phyloP scores from a whole-genome alignment of 1,139 yeast genomes.

The Wickerhamiella infanticola region DNA sequence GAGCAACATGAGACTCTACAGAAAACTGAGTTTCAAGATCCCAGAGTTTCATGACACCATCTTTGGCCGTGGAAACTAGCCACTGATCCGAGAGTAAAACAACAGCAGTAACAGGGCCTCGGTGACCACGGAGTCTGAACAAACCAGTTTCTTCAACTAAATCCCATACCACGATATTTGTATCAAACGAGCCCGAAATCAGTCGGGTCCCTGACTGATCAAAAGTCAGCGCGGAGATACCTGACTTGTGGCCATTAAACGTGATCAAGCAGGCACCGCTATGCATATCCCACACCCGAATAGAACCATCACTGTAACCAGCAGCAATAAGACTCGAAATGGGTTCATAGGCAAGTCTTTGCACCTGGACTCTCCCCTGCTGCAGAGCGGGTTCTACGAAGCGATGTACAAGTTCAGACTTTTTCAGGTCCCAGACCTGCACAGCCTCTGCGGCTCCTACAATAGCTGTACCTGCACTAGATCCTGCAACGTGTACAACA shows the following conservation, averaged over 20 bases:
- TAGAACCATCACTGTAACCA: conserved; percentile 79
- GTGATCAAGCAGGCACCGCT: conserved; percentile 62
- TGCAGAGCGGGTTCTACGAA: conserved; percentile 49
- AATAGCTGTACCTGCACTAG: conserved; percentile 48
- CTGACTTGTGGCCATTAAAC: conserved; percentile 77
- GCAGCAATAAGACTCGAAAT: conserved; percentile 60
- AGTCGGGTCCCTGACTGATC: conserved; percentile 73
- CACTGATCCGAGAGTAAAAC: conserved; percentile 38
- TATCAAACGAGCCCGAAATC: conserved; percentile 74
- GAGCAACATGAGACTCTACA: conserved; percentile 88
- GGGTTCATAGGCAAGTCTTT: conserved; percentile 42
- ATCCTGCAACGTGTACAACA: conserved; percentile 23
- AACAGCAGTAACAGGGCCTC: conserved; percentile 72
- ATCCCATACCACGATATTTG: conserved; percentile 85
- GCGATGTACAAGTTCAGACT: conserved; percentile 55
- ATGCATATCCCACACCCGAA: conserved; percentile 83
- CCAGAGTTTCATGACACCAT: conserved; percentile 87
- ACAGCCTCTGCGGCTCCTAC: conserved; percentile 81
- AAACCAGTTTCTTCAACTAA: conserved; percentile 83
- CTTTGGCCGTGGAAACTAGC: conserved; percentile 66
- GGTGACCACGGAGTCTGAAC: conserved; percentile 74
- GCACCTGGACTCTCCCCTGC: conserved; percentile 51
- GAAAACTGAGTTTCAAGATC: conserved; percentile 81
- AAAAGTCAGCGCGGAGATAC: conserved; percentile 51
- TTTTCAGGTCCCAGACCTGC: conserved; percentile 80